Evolutionary conservation across 2,329 filamentous ascomycete species (phyloP), one percentile per base, ranked within the genome.

Genomic region (Colletotrichum neosansevieriae): DNA sequence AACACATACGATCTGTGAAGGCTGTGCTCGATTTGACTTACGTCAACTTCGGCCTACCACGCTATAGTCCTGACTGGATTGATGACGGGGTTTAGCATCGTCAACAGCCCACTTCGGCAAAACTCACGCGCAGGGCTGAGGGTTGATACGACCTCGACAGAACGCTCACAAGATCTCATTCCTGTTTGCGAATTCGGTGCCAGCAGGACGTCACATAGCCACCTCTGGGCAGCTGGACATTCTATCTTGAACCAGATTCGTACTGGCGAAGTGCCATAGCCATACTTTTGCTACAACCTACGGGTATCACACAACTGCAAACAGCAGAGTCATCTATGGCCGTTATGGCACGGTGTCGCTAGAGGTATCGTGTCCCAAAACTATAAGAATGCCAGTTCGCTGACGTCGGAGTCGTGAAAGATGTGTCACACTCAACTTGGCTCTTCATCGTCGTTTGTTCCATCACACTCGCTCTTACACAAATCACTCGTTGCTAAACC

Each of bases 171-270:
- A 50, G 63, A 67, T 17, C 58, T 11, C 34, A 32, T 57, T 7
- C 51, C 58, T 29, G 51, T 51, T 67, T 62, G 40, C 34, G 45
- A 56, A 32, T 36, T 50, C 11, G 51, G 11, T 13, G 13, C 32
- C 24, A 44, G 40, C 36, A 24, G 17, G 49, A 24, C 34, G 49
- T 51, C 34, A 50, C 63, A 67, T 44, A 49, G 63, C 63, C 63
- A 54, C 60, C 24, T 19, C 32, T 47, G 45, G 45, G 53, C 53
- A 65, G 65, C 65, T 68, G 61, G 36, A 42, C 19, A 17, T 7
- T 38, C 12, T 44, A 29, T 29, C 29, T 29, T 7, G 6, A 29
- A 29, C 29, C 29, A 29, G 7, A 29, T 29, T 9, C 29, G 29
- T 29, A 9, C 29, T 9, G 29, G 29, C 6, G 29, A 29, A 29